Evolutionary conservation across 768 basidiomycete species (phyloP).

Genomic region (Saitozyma sp.): DNA sequence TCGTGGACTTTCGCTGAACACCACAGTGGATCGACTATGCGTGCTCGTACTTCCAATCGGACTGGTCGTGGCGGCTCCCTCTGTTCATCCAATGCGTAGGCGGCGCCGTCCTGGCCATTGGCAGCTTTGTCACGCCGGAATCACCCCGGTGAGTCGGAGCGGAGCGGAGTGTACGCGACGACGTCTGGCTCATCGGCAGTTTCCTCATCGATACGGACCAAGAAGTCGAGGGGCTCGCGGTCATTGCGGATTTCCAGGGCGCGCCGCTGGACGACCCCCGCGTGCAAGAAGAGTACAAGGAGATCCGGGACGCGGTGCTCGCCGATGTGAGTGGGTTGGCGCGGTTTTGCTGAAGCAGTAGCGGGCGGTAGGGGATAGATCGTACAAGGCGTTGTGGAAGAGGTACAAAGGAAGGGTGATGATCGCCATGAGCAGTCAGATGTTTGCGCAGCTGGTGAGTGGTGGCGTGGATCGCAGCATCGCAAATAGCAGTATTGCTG

Average conservation of each 20-base stretch:
- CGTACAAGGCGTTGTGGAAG: constrained; percentile 80
- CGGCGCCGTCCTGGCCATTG: constrained; percentile 72
- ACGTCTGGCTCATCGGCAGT: constrained; percentile 52
- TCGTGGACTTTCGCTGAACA: neutral
- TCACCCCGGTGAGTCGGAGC: constrained; percentile 67
- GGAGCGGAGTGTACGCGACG: neutral
- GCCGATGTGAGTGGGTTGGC: constrained; percentile 46
- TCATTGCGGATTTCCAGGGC: constrained; percentile 86
- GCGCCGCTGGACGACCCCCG: constrained; percentile 67
- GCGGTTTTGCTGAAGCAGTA: constrained; percentile 46
- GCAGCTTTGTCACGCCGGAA: constrained; percentile 83
- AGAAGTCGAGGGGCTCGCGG: constrained; percentile 77
- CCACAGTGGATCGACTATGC: constrained; percentile 83
- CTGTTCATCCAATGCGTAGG: constrained; percentile 85
- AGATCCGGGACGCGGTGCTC: constrained; percentile 70
- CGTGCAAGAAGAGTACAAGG: constrained; percentile 80
- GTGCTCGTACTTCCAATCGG: constrained; percentile 79
- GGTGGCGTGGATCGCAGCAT: neutral
- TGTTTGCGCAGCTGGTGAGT: constrained; percentile 88
- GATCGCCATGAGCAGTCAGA: constrained; percentile 92
- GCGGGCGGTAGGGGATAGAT: constrained; percentile 73
- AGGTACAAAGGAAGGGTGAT: constrained; percentile 82
- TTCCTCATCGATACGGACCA: constrained; percentile 87
- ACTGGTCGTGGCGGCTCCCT: constrained; percentile 88
- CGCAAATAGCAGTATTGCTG: neutral